These are phyloP conservation scores for Metrosideros polymorpha DNA, from an alignment of 441 rosid species.

Conservation along the genomic window DNA sequence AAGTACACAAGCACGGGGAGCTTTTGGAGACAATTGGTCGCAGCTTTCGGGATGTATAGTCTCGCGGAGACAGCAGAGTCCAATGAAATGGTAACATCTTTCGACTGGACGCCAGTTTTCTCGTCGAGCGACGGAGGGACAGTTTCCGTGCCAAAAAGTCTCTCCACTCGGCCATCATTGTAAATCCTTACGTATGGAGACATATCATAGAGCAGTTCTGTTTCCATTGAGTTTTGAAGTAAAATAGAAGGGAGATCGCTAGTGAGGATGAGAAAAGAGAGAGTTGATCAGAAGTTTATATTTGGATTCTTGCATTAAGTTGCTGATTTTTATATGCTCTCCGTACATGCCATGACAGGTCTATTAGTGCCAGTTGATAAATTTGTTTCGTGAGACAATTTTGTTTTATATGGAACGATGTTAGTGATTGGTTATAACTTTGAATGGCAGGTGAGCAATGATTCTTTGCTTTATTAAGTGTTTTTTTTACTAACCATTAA, in stretches of 20 bases:
- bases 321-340: too few relatives aligned
- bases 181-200: not conserved
- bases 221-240: not conserved
- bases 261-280: not conserved
- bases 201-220: not conserved
- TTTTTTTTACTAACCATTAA: not conserved
- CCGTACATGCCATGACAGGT: too few relatives aligned
- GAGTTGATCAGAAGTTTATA: not conserved
- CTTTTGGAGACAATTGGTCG: not conserved
- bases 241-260: not conserved
- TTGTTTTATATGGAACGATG: not conserved
- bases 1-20: constrained; percentile 2
- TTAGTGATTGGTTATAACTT: not conserved
- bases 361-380: too few relatives aligned
- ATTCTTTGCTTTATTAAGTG: not conserved
- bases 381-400: not conserved
- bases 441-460: not conserved
- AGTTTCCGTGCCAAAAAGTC: not conserved
- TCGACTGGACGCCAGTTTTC: not conserved
- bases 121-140: not conserved
- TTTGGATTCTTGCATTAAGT: not conserved
- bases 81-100: not conserved
- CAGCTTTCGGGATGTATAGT: not conserved
- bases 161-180: constrained; percentile 8
- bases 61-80: not conserved